phyloP scores from a whole-genome alignment of 768 basidiomycete species.

The Tylopilus subfusipes region DNA sequence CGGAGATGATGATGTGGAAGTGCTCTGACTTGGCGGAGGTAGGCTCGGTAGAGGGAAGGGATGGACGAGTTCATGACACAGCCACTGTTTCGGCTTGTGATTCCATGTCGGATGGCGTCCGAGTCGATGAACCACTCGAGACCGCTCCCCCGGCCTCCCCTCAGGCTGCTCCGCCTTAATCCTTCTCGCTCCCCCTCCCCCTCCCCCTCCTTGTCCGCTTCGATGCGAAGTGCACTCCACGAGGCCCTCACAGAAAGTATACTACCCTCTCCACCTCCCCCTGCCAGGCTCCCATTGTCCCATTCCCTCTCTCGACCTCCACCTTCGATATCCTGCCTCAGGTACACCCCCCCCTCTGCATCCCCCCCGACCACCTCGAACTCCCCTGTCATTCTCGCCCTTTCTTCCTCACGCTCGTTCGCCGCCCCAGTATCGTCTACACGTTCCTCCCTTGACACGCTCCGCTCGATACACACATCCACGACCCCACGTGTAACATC shows the following conservation, averaged over 20 bases:
- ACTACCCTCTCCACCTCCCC: constrained; percentile 40
- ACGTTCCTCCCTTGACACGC: constrained; percentile 55
- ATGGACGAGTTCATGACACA: constrained; percentile 10
- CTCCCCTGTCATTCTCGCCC: constrained; percentile 10
- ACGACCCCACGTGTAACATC: constrained; percentile 26
- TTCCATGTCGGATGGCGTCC: constrained; percentile 8
- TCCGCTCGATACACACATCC: constrained; percentile 43
- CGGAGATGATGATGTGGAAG: constrained; percentile 48
- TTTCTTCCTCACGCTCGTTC: constrained; percentile 17
- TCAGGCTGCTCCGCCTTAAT: constrained; percentile 22
- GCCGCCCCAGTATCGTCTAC: constrained; percentile 25
- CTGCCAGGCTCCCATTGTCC: constrained; percentile 39
- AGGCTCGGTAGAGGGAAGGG: constrained; percentile 37
- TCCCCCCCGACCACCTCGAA: constrained; percentile 44
- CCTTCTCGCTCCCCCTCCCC: background rate
- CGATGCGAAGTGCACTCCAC: constrained; percentile 38
- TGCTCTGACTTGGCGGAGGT: constrained; percentile 39
- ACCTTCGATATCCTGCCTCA: constrained; percentile 51
- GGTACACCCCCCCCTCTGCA: constrained; percentile 60
- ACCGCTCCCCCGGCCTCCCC: constrained; percentile 16
- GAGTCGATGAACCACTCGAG: background rate
- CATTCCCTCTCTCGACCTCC: constrained; percentile 42
- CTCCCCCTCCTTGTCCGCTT: constrained; percentile 11
- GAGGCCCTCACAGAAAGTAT: constrained; percentile 45
- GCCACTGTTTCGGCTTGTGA: constrained; percentile 13